Evolutionary conservation across 1,139 yeast genomes (phyloP), one percentile per base, ranked within the genome.

Genomic region (Sugiyamaella grinbergsii): DNA sequence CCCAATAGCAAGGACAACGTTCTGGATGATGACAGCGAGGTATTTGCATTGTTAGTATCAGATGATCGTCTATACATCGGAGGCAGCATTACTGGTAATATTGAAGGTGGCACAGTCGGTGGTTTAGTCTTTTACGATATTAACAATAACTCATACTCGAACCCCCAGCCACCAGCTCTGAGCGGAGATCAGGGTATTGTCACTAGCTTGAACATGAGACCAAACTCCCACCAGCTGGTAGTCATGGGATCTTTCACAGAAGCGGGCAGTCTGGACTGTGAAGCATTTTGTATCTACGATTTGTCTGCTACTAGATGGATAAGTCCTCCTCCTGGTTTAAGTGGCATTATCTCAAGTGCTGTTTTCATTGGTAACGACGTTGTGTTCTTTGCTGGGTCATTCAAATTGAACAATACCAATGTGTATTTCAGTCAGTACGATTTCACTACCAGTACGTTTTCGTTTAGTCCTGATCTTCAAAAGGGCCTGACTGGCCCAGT

Each of bases 211-310:
- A 80, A 77, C 2, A 73, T 76, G 51, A 76, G 79, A 56, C 83
- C 81, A 31, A 69, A 71, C 26, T 74, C 74, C 6, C 65, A 75
- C 20, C 73, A 77, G 20, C 66, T 90, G 16, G 72, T 89, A 34
- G 85, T 88, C 8, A 96, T 88, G 44, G 98, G 98, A 18, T 74
- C 80, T 42, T 88, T 88, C 62, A 76, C 75, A 26, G 67, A 73
- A 32, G 84, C 85, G 2, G 83, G 86, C 0, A 73, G 82, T 6
- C 69, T 79, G 54, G 70, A 73, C 41, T 89, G 96, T 69, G 68
- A 73, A 1, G 78, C 82, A 1, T 68, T 89, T 45, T 88, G 96
- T 64, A 71, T 85, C 39, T 89, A 81, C 64, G 85, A 85, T 59
- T 67, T 84, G 52, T 66, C 69, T 2, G 72, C 73, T 38, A 76